Base-by-base conservation (phyloP, 768 basidiomycete genomes). In the Pulveroboletus sp. region DNA sequence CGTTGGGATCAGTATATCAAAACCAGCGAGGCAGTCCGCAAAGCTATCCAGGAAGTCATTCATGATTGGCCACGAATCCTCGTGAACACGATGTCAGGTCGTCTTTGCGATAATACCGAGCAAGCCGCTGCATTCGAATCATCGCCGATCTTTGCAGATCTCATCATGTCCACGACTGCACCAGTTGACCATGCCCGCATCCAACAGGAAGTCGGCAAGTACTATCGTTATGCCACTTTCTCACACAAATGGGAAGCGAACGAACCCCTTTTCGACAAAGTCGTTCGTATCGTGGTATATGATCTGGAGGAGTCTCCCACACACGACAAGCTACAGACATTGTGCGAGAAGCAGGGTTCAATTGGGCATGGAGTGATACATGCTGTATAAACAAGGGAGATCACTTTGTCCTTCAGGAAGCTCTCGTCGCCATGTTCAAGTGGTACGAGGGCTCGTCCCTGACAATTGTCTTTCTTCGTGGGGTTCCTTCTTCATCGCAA, bases 91-190 rank as follows among this genome's bases (percentile, higher is more conserved):
- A 23, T 0, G 6, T 20, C 57, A 3, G 57, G 52, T 10, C 38
- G 44, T 34, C 46, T 58, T 35, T 7, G 23, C 26, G 22, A 57
- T 37, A 54, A 49, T 27, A 2, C 34, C 0, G 13, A 36, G 1
- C 56, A 51, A 26, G 47, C 42, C 4, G 12, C 47, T 4, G 12
- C 40, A 17, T 58, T 59, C 10, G 45, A 58, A 40, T 26, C 20
- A 4, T 35, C 32, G 2, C 47, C 46, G 10, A 3, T 40, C 12
- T 60, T 50, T n/a, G 23, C 39, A 16, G 49, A 53, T 37, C 24
- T 60, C 23, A 7, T 55, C 2, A 56, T 50, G 51, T 56, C 54
- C 1, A 56, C 48, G 51, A 56, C 51, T 0, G 54, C 27, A 16
- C 10, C 19, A 4, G 53, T 48, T 27, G 44, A 57, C 13, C 12